Conservation (phyloP, 176 grass and related monocot genomes). For the Oryza meridionalis region DNA sequence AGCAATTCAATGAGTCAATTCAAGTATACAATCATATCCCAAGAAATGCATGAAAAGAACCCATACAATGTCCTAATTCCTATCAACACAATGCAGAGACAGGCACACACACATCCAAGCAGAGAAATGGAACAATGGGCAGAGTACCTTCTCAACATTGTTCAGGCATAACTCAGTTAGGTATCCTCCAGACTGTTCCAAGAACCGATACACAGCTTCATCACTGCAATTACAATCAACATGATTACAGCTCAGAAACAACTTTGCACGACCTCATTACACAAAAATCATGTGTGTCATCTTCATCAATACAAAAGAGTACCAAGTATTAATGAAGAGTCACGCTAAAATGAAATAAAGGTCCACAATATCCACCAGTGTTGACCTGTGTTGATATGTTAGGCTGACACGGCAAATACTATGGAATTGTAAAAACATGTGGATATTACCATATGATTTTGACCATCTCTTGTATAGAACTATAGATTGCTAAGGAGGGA, state of each 20-base stretch:
- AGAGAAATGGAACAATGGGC: conserved; percentile 26
- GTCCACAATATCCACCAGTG: conserved; percentile 7
- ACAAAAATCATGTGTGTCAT: conserved; percentile 12
- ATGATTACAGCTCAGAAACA: background rate
- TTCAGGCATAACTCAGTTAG: conserved; percentile 83
- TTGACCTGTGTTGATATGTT: conserved; percentile 12
- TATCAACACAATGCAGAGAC: background rate
- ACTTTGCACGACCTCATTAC: background rate
- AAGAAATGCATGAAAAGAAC: background rate
- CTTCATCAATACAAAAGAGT: conserved; percentile 13
- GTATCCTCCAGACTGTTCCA: conserved; percentile 81
- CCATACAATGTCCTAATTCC: background rate
- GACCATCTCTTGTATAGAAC: background rate
- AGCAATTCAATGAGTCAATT: background rate
- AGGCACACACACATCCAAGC: background rate
- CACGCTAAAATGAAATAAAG: background rate
- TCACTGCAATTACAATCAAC: conserved; percentile 58
- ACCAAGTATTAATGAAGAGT: conserved; percentile 21
- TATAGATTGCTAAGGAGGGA: background rate
- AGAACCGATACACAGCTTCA: conserved; percentile 73
- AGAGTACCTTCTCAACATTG: conserved; percentile 73
- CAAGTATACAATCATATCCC: background rate
- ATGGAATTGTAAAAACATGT: background rate
- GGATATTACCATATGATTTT: background rate
- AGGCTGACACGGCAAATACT: conserved; percentile 13